Base-by-base conservation (phyloP, 495 filamentous ascomycete species). In the Penicillium chermesinum region DNA sequence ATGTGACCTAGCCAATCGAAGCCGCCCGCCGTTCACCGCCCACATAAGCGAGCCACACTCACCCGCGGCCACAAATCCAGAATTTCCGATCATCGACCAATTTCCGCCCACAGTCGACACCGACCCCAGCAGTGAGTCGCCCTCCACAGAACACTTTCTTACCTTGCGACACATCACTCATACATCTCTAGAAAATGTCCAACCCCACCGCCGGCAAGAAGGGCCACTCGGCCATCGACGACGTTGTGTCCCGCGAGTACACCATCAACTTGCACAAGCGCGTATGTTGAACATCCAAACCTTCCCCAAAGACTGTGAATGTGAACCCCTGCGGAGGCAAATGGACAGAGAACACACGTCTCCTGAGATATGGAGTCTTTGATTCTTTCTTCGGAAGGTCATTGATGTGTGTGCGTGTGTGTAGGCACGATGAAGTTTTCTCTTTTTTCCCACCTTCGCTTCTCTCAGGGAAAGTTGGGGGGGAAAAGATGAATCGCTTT, bases 191-290 rank as follows among this genome's bases (percentile, higher is more conserved):
- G 78, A 79, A n/a, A 80, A 91, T 89, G 87, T 86, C 86, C 76
- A 80, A 80, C 68, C 63, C 65, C 60, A 62, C 66, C 46, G 60
- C 79, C 58, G 80, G 75, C 70, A 95, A 95, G 84, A 76, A 76
- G 64, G 63, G 75, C 61, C 87, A 91, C 67, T 96, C 90, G 68
- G 93, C 93, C 75, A 95, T 97, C 71, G 85, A 87, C 66, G 91
- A 97, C 75, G 94, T 97, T 63, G 93, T 99, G 66, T 84, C 93
- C 50, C 89, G 93, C 81, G 94, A 99, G 80, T 99, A 97, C 83
- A 99, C 93, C 71, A 99, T 99, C 81, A 91, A 99, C 82, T 76
- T 99, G 55, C 93, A 99, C 86, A 97, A 95, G 84, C 84, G 91
- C 73, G 93, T 97, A 94, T 72, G 88, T 88, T 72, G 65, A 72